phyloP scores from a whole-genome alignment of 73 alveolate species.

The Paramecium tetraurelia region DNA sequence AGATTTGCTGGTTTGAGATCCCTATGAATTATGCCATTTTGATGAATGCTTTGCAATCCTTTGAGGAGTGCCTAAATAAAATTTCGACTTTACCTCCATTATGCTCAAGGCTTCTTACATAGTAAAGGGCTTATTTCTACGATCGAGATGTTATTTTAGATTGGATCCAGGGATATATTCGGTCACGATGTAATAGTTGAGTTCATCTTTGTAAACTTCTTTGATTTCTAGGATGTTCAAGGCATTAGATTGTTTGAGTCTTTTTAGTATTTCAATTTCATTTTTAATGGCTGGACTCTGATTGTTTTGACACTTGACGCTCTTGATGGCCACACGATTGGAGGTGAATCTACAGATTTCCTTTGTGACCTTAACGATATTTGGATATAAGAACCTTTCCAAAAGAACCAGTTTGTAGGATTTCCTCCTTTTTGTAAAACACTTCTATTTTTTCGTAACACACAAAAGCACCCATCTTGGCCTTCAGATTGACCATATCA shows the following conservation, averaged over 20 bases:
- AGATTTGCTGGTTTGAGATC: constrained; percentile 77
- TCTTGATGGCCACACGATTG: neutral
- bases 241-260: neutral
- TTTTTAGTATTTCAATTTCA: constrained; percentile 27
- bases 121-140: neutral
- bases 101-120: neutral
- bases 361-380: neutral
- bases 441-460: neutral
- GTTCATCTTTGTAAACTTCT: neutral
- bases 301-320: neutral
- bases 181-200: neutral
- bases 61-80: constrained; percentile 63
- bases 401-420: neutral
- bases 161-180: neutral
- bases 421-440: neutral
- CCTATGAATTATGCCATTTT: constrained; percentile 72
- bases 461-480: neutral
- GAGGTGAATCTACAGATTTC: neutral
- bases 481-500: neutral
- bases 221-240: neutral
- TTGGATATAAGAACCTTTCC: neutral
- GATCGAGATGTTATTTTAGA: neutral
- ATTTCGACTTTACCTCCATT: neutral
- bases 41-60: constrained; percentile 73
- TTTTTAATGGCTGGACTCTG: neutral